phyloP scores from a whole-genome alignment of 345 rosid species.

The Syzygium grande region DNA sequence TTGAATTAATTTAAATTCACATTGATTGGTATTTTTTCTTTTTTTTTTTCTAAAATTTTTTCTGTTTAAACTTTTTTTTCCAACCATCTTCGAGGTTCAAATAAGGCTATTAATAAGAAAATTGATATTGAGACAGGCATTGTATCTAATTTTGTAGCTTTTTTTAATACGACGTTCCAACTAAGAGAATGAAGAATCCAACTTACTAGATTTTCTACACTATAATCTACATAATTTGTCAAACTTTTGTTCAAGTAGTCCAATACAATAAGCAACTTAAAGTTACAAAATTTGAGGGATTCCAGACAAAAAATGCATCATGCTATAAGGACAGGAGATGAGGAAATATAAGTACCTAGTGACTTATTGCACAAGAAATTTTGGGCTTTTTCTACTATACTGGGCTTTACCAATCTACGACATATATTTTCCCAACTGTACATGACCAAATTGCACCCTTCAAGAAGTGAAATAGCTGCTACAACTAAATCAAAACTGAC shows the following conservation, averaged over 20 bases:
- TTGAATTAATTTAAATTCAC: not conserved
- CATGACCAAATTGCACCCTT: not conserved
- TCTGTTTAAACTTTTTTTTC: not conserved
- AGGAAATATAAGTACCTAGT: not conserved
- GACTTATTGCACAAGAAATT: not conserved
- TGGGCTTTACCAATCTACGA: not conserved
- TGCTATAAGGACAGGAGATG: not conserved
- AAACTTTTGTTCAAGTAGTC: not conserved
- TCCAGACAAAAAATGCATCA: not conserved
- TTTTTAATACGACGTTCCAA: not conserved
- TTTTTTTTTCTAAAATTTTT: not conserved
- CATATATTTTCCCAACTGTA: not conserved
- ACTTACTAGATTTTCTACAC: not conserved
- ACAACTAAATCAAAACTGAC: not conserved
- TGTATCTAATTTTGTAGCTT: not conserved
- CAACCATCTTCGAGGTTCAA: not conserved
- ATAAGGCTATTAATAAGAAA: not conserved
- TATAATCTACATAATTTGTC: not conserved
- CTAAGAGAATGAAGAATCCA: not conserved
- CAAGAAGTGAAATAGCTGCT: not conserved
- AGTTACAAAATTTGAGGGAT: not conserved
- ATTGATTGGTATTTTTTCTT: not conserved
- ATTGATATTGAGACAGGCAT: not conserved
- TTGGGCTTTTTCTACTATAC: not conserved
- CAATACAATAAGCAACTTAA: not conserved